phyloP scores from a whole-genome alignment of 306 rosid species.

The Cicer judaicum region DNA sequence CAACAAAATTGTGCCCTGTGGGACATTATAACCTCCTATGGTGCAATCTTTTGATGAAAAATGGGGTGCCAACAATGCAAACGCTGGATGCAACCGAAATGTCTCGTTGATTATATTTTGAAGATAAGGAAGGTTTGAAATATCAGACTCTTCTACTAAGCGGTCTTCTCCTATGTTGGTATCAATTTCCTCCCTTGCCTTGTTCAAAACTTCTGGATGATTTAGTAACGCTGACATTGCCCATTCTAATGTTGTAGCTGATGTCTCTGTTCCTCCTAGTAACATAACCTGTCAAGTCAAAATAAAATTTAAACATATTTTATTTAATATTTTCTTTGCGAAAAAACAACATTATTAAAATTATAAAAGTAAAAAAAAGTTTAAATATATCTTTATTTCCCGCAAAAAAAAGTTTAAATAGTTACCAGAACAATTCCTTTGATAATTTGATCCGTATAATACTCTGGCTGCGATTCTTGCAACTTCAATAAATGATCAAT shows the following conservation, averaged over 20 bases:
- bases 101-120: constrained; percentile 40
- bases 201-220: constrained; percentile 39
- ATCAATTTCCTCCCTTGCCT: constrained; percentile 42
- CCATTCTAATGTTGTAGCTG: constrained; percentile 45
- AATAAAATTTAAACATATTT: too few species aligned
- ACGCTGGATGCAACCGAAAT: constrained; percentile 40
- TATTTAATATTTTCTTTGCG: too few species aligned
- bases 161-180: constrained; percentile 25
- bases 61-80: constrained; percentile 40
- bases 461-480: constrained; percentile 43
- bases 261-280: constrained; percentile 45
- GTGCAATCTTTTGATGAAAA: constrained; percentile 40
- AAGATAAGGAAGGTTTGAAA: constrained; percentile 40
- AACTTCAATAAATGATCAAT: constrained; percentile 39
- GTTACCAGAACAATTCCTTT: constrained; percentile 46
- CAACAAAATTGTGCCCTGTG: constrained; percentile 35
- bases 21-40: constrained; percentile 44
- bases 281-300: constrained; percentile 41
- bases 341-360: too few species aligned
- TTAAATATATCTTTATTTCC: too few species aligned
- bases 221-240: constrained; percentile 45
- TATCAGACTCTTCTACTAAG: constrained; percentile 36
- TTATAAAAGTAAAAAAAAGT: too few species aligned
- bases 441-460: constrained; percentile 43
- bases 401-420: neutral